These are phyloP conservation scores for Clarireedia paspali DNA, from an alignment of 2,329 filamentous ascomycete species.

Conservation along the genomic window DNA sequence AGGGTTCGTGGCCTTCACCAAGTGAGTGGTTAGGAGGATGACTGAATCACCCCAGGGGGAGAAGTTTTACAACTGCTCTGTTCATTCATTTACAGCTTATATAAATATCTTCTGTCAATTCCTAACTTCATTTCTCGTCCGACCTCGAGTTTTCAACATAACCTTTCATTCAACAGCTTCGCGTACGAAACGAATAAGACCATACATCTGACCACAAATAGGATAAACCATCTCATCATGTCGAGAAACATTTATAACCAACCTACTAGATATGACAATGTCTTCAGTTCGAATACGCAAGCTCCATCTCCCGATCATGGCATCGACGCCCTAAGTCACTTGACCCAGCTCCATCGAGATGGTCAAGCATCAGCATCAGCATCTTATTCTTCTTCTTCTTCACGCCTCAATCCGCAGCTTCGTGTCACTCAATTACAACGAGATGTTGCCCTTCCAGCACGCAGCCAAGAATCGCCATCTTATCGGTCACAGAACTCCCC, in stretches of 20 bases:
- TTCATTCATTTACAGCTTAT: too few relatives aligned
- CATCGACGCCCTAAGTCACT: not conserved
- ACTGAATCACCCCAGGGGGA: too few relatives aligned
- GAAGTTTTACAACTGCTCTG: too few relatives aligned
- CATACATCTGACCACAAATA: not conserved
- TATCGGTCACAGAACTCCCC: not conserved
- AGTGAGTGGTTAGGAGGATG: too few relatives aligned
- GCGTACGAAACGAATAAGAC: not conserved
- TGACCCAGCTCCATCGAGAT: not conserved
- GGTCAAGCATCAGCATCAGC: not conserved
- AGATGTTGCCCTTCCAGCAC: not conserved
- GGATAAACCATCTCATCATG: not conserved
- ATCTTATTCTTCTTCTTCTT: not conserved
- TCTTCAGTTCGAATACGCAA: not conserved
- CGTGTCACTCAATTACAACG: not conserved
- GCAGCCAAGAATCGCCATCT: not conserved
- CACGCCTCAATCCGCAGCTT: not conserved
- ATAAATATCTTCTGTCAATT: too few relatives aligned
- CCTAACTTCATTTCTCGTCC: too few relatives aligned
- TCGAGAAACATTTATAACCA: conserved; percentile 4
- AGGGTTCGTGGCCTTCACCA: too few relatives aligned
- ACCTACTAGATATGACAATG: not conserved
- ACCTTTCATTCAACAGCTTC: not conserved
- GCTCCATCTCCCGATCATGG: not conserved
- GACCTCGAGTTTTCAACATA: not conserved